Conservation (phyloP, 2,329 filamentous ascomycete species). For the Pseudogymnoascus sp. region DNA sequence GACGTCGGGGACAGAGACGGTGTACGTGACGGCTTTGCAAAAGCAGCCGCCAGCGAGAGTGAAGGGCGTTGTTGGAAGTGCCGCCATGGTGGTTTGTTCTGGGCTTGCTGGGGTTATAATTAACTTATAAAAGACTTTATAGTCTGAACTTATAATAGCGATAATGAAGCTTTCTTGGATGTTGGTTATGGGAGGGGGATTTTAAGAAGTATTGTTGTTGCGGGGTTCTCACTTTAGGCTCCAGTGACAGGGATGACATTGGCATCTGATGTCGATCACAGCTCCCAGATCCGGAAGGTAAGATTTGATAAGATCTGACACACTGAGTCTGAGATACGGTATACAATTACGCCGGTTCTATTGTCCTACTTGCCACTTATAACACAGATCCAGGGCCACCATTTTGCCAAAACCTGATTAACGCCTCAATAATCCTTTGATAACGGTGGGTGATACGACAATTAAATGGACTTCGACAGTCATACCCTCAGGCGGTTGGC, state of each 20-base stretch:
- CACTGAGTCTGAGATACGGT: neutral
- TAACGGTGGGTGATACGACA: too few species aligned
- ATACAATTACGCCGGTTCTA: neutral
- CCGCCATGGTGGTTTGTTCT: neutral
- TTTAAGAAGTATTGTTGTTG: neutral
- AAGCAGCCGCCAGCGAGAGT: slow-evolving; percentile 26
- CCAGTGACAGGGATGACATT: neutral
- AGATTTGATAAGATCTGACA: neutral
- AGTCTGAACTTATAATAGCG: neutral
- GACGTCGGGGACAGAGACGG: slow-evolving; percentile 21
- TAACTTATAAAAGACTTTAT: neutral
- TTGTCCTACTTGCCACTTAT: too few species aligned
- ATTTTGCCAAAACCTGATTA: too few species aligned
- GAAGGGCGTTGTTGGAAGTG: slow-evolving; percentile 16
- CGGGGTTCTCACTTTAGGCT: neutral
- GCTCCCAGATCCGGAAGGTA: neutral
- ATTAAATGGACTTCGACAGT: too few species aligned
- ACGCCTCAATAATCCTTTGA: too few species aligned
- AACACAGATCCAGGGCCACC: too few species aligned
- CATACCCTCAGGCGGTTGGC: too few species aligned
- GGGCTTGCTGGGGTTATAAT: neutral
- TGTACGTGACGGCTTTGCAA: slow-evolving; percentile 26
- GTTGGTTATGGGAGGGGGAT: neutral
- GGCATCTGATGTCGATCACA: neutral
- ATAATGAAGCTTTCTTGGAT: neutral